phyloP scores from a whole-genome alignment of 2,329 filamentous ascomycete genomes.

The Arthrobotrys sinensis region DNA sequence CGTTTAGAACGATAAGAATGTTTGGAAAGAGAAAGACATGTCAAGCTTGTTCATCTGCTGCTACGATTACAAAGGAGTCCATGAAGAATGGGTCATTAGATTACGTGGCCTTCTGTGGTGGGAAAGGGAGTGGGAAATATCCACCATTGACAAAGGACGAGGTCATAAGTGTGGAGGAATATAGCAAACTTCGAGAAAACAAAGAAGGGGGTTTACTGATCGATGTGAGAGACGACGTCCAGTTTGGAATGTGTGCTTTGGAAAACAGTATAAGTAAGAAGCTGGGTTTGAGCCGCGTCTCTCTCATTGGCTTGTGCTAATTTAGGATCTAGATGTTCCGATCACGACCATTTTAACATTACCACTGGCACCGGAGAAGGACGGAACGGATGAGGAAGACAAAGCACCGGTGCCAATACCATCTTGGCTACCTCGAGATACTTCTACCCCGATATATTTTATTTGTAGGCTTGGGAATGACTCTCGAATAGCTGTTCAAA shows the following conservation, averaged over 20 bases:
- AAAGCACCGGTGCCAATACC: conserved; percentile 36
- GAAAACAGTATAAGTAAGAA: conserved; percentile 77
- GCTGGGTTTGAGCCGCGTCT: background rate
- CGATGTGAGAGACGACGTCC: conserved; percentile 87
- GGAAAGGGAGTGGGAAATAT: conserved; percentile 70
- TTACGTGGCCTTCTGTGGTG: conserved; percentile 89
- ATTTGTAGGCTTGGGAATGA: conserved; percentile 84
- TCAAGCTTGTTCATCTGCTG: conserved; percentile 78
- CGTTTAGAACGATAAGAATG: conserved; percentile 83
- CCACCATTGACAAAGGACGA: conserved; percentile 75
- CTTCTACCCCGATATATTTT: conserved; percentile 75
- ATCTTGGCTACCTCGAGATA: conserved; percentile 68
- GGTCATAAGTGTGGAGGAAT: conserved; percentile 77
- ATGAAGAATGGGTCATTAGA: conserved; percentile 79
- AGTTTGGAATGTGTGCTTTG: conserved; percentile 85
- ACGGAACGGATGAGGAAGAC: conserved; percentile 19
- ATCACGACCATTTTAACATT: conserved; percentile 53
- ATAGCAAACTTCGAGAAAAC: conserved; percentile 67
- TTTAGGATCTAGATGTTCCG: conserved; percentile 41
- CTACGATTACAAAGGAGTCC: conserved; percentile 75
- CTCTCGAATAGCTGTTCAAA: conserved; percentile 79
- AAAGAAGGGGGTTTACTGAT: conserved; percentile 74
- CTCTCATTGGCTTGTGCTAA: conserved; percentile 22
- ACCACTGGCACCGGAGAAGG: conserved; percentile 19
- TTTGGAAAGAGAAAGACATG: conserved; percentile 79